A percentile compares a stretch with the other conserved stretches of the same genome.
These are phyloP conservation scores for Wallacemonas sp. DNA, from an alignment of 208 protist genomes.

Conservation along the genomic window DNA sequence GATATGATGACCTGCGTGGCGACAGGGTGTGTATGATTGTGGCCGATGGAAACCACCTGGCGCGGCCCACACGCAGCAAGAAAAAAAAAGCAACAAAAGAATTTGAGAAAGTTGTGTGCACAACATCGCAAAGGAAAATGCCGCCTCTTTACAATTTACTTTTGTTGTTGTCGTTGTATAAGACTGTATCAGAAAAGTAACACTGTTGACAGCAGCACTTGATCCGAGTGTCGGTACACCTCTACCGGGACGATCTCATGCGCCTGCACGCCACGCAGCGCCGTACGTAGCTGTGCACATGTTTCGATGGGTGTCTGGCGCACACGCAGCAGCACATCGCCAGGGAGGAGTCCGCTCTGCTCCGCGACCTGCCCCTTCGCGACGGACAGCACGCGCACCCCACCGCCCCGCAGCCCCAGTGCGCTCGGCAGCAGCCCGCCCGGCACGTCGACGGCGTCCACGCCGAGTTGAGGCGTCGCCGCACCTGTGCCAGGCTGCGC, in stretches of 20 bases:
- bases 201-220: conserved; percentile 24
- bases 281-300: conserved; percentile 41
- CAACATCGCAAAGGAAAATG: too few species aligned
- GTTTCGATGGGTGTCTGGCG: conserved; percentile 19
- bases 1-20: not conserved
- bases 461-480: conserved; percentile 24
- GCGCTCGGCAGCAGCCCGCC: conserved; percentile 37
- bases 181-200: conserved; percentile 14
- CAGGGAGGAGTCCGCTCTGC: conserved; percentile 35
- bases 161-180: not conserved
- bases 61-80: too few species aligned
- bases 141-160: too few species aligned
- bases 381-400: conserved; percentile 52
- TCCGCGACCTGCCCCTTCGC: conserved; percentile 29
- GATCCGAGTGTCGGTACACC: conserved; percentile 44
- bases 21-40: too few species aligned
- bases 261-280: conserved; percentile 22
- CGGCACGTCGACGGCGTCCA: conserved; percentile 52
- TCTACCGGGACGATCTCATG: conserved; percentile 26
- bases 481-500: not conserved
- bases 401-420: conserved; percentile 28
- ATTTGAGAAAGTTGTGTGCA: too few species aligned
- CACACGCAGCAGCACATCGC: conserved; percentile 46
- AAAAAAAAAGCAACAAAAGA: too few species aligned
- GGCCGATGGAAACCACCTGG: too few species aligned